Evolutionary conservation across 306 rosid species (phyloP).

Genomic region (Pyrus bretschneideri): DNA sequence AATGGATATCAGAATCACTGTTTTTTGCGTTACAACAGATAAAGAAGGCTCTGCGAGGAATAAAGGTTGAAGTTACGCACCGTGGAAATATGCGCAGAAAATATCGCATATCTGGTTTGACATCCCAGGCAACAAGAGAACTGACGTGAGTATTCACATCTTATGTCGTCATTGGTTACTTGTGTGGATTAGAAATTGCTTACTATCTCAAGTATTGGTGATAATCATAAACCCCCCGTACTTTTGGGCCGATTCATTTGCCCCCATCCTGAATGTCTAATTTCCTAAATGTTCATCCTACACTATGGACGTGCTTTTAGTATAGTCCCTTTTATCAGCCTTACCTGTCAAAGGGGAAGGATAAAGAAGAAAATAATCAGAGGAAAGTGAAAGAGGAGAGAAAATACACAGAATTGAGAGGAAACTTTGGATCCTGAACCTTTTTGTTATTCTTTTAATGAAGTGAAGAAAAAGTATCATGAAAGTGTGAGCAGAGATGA

Average conservation of each 20-base stretch:
- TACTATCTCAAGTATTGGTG: background rate
- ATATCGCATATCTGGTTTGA: slow-evolving; percentile 81
- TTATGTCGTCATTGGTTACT: background rate
- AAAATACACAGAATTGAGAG: background rate
- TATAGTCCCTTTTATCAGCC: background rate
- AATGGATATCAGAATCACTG: background rate
- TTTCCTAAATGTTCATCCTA: background rate
- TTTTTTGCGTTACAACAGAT: slow-evolving; percentile 40
- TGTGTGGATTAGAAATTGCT: background rate
- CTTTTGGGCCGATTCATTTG: background rate
- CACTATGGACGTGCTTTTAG: background rate
- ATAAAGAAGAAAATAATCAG: background rate
- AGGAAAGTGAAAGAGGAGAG: background rate
- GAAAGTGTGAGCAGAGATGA: background rate
- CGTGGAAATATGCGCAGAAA: slow-evolving; percentile 92
- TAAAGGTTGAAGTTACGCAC: slow-evolving; percentile 94
- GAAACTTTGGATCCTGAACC: no score
- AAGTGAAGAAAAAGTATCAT: no score
- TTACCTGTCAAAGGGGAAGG: background rate
- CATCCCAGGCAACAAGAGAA: slow-evolving; percentile 86
- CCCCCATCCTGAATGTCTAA: background rate
- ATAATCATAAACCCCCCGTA: background rate
- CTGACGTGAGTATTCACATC: slow-evolving; percentile 50
- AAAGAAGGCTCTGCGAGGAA: slow-evolving; percentile 87
- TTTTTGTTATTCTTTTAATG: no score